These are phyloP conservation scores for Bacterosira constricta DNA, from an alignment of 108 stramenopile genomes.

Conservation along the genomic window DNA sequence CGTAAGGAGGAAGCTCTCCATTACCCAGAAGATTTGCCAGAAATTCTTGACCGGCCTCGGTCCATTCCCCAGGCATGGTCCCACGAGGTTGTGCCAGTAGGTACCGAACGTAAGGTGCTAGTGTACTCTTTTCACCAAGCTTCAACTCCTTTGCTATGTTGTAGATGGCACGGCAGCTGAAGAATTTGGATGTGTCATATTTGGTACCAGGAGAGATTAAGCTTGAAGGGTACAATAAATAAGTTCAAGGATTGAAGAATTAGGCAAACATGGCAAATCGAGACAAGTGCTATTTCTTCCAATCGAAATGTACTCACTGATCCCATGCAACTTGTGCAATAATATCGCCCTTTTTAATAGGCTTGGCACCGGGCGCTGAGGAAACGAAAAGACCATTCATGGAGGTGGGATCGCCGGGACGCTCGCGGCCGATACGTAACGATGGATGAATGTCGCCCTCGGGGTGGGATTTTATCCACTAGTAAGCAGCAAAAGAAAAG, in stretches of 20 bases:
- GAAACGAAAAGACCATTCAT: conserved; percentile 39
- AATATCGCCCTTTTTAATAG: conserved; percentile 38
- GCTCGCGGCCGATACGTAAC: conserved; percentile 36
- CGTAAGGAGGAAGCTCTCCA: conserved; percentile 36
- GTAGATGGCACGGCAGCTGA: conserved; percentile 29
- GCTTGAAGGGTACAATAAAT: too few species aligned
- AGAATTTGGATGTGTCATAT: conserved; percentile 13
- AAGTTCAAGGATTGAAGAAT: not conserved
- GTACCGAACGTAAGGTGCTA: conserved; percentile 50
- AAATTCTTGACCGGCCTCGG: conserved; percentile 21
- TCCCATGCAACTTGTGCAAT: conserved; percentile 49
- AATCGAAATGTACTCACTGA: conserved; percentile 1
- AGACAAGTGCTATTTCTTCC: too few species aligned
- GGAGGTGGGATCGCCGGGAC: conserved; percentile 37
- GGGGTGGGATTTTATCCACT: conserved; percentile 39
- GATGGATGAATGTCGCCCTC: conserved; percentile 42
- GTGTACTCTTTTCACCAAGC: conserved; percentile 27
- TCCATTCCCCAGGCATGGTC: conserved; percentile 47
- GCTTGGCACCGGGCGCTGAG: conserved; percentile 9
- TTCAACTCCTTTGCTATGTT: conserved; percentile 47
- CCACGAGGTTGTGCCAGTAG: conserved; percentile 30
- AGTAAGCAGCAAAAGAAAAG: too few species aligned
- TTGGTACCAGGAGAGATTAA: conserved; percentile 39
- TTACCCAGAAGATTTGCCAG: conserved; percentile 10
- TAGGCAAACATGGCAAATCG: too few species aligned